Conservation (phyloP, 2,329 filamentous ascomycete species). For the Fusarium floridanum region DNA sequence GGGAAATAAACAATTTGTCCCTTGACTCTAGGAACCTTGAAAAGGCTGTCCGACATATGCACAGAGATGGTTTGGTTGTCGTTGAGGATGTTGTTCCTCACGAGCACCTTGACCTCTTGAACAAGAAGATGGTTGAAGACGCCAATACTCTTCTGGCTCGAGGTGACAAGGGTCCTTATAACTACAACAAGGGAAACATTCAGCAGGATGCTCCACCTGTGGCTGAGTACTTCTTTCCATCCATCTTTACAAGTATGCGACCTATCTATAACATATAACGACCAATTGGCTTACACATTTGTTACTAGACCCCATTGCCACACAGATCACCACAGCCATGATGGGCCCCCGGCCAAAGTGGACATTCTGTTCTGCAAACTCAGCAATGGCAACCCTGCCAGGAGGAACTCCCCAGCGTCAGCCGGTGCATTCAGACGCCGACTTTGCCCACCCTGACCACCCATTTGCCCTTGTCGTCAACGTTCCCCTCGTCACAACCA, state of each 20-base stretch:
- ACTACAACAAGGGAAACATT: slow-evolving; percentile 73
- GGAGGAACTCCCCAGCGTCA: slow-evolving; percentile 58
- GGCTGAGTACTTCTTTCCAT: slow-evolving; percentile 60
- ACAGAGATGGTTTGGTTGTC: slow-evolving; percentile 68
- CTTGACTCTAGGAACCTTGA: slow-evolving; percentile 67
- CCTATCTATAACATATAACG: too few species aligned
- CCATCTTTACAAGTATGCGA: slow-evolving; percentile 66
- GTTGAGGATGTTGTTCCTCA: slow-evolving; percentile 66
- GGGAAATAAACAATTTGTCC: slow-evolving; percentile 54
- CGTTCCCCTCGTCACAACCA: slow-evolving; percentile 64
- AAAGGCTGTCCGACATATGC: slow-evolving; percentile 63
- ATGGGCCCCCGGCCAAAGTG: slow-evolving; percentile 67
- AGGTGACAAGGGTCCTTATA: slow-evolving; percentile 69
- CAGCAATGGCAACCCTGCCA: slow-evolving; percentile 64
- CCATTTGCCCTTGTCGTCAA: slow-evolving; percentile 70
- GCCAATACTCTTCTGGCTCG: slow-evolving; percentile 63
- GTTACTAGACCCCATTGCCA: slow-evolving; percentile 63
- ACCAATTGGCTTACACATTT: neutral
- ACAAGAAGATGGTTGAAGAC: slow-evolving; percentile 70
- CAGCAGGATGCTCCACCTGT: slow-evolving; percentile 71
- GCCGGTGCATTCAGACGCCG: slow-evolving; percentile 70
- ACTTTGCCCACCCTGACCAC: slow-evolving; percentile 66
- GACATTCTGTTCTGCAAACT: slow-evolving; percentile 71
- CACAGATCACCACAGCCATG: slow-evolving; percentile 66
- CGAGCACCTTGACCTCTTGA: slow-evolving; percentile 65